Conservation (phyloP, 2,329 filamentous ascomycete species). For the Exophiala alcalophila region DNA sequence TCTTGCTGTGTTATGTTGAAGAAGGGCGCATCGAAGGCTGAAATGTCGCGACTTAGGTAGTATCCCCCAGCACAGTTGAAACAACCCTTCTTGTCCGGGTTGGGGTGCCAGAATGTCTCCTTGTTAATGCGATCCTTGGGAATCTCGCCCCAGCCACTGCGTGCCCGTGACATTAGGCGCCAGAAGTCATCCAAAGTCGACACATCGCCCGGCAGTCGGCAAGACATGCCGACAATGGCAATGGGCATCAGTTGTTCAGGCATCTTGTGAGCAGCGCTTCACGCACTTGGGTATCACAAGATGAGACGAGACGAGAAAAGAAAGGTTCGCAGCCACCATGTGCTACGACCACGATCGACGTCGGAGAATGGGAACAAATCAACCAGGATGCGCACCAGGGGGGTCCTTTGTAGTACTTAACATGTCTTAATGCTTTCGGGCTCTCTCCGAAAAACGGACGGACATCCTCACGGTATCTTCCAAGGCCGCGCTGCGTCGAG, state of each 20-base stretch:
- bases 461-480: too few species aligned
- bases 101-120: constrained; percentile 30
- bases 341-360: too few species aligned
- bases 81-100: constrained; percentile 16
- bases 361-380: too few species aligned
- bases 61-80: constrained; percentile 24
- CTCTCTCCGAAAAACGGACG: too few species aligned
- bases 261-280: too few species aligned
- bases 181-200: constrained; percentile 31
- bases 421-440: too few species aligned
- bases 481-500: too few species aligned
- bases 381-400: too few species aligned
- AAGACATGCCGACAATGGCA: constrained; percentile 32
- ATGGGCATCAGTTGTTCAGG: not conserved
- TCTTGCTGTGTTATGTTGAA: constrained; percentile 30
- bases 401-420: too few species aligned
- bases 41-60: constrained; percentile 25
- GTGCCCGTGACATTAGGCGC: constrained; percentile 11
- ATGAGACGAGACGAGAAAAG: too few species aligned
- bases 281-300: too few species aligned
- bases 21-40: constrained; percentile 33
- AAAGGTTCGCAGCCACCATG: too few species aligned
- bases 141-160: constrained; percentile 25
- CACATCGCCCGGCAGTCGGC: constrained; percentile 31
- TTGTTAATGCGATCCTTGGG: constrained; percentile 31